phyloP scores from a whole-genome alignment of 1,284 basidiomycete species.

The Ceratobasidium sp. region DNA sequence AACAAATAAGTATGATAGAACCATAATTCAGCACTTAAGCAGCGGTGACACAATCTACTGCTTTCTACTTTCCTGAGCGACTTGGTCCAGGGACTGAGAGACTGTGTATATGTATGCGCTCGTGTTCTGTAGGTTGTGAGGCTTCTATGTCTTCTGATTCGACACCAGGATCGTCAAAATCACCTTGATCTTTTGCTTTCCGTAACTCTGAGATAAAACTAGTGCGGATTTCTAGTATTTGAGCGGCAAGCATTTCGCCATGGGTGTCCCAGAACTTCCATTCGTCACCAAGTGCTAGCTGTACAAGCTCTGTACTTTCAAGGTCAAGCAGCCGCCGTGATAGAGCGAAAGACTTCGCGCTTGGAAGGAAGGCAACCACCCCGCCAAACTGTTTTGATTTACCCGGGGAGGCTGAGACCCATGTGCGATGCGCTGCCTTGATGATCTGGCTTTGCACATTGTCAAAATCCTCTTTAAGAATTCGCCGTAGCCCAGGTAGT shows the following conservation, averaged over 20 bases:
- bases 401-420: background rate
- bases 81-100: too few relatives aligned
- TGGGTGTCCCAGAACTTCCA: conserved; percentile 16
- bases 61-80: too few relatives aligned
- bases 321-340: background rate
- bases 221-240: background rate
- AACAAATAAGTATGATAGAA: too few relatives aligned
- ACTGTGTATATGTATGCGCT: background rate
- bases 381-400: background rate
- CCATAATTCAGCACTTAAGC: too few relatives aligned
- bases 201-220: background rate
- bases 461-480: background rate
- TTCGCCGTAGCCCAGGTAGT: background rate
- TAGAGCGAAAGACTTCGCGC: background rate
- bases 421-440: background rate
- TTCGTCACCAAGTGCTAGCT: background rate
- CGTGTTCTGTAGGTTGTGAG: background rate
- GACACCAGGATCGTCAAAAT: background rate
- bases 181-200: too few relatives aligned
- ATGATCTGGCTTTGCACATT: background rate
- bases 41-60: too few relatives aligned
- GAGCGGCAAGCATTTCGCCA: background rate
- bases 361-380: background rate
- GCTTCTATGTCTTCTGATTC: conserved; percentile 12
- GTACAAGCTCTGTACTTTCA: background rate